Percentiles rank a stretch among this genome's conserved stretches.
These are phyloP conservation scores for barrel medic (Medicago truncatula) DNA, from an alignment of 306 rosid genomes.

Conservation along the genomic window MtrunA17r5.0-ANR NC_053044.1:33755001-33755500, in stretches of 20 bases:
- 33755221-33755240: conserved; percentile 45
- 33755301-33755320: conserved; percentile 24
- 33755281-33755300: conserved; percentile 47
- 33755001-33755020: conserved; percentile 55
- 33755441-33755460: not conserved
- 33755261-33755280: conserved; percentile 56
- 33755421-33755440: not conserved
- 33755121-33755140: conserved; percentile 63
- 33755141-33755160: conserved; percentile 71
- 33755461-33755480: too few relatives aligned
- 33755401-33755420: not conserved
- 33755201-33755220: conserved; percentile 52
- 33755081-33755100: conserved; percentile 71
- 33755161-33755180: conserved; percentile 66
- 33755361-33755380: conserved; percentile 17
- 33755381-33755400: not conserved
- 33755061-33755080: conserved; percentile 60
- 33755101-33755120: conserved; percentile 69
- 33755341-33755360: conserved; percentile 12
- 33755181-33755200: conserved; percentile 64
- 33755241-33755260: conserved; percentile 48
- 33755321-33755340: not conserved
- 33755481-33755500: too few relatives aligned
- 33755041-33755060: conserved; percentile 83
- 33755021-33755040: conserved; percentile 56